phyloP scores from a whole-genome alignment of 106 monocot genomes.

The Vanilla planifolia region DNA sequence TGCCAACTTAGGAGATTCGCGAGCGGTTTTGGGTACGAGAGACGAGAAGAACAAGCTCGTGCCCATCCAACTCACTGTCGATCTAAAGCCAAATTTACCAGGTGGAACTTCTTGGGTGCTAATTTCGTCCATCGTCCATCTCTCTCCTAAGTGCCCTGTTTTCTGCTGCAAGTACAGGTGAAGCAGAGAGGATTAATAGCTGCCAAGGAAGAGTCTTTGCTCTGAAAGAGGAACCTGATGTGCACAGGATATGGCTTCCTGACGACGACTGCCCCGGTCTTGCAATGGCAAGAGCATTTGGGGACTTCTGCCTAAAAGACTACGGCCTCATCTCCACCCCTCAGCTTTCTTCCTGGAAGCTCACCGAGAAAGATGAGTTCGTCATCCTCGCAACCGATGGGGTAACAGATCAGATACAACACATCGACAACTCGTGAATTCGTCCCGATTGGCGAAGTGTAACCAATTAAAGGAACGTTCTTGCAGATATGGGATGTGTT shows the following conservation, averaged over 20 bases:
- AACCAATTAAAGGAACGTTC: no score
- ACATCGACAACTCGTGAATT: background rate
- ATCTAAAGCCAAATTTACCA: slow-evolving; percentile 48
- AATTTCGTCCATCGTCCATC: background rate
- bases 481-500: slow-evolving; percentile 68
- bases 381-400: slow-evolving; percentile 53
- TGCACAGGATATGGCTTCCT: slow-evolving; percentile 43
- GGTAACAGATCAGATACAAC: slow-evolving; percentile 26
- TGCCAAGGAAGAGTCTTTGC: slow-evolving; percentile 49
- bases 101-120: slow-evolving; percentile 16
- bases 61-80: slow-evolving; percentile 42
- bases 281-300: slow-evolving; percentile 55
- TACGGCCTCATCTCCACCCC: slow-evolving; percentile 47
- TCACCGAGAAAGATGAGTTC: slow-evolving; percentile 42
- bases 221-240: slow-evolving; percentile 39
- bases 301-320: slow-evolving; percentile 54
- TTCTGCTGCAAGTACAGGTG: slow-evolving; percentile 15
- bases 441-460: no score
- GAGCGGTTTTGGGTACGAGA: slow-evolving; percentile 35
- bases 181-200: slow-evolving; percentile 36
- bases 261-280: slow-evolving; percentile 45
- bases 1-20: slow-evolving; percentile 47
- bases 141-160: background rate
- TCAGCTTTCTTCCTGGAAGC: slow-evolving; percentile 26
- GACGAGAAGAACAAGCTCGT: slow-evolving; percentile 27